Base-by-base conservation (phyloP, 148 eudicot genomes). In the Rhododendron simsii region DNA sequence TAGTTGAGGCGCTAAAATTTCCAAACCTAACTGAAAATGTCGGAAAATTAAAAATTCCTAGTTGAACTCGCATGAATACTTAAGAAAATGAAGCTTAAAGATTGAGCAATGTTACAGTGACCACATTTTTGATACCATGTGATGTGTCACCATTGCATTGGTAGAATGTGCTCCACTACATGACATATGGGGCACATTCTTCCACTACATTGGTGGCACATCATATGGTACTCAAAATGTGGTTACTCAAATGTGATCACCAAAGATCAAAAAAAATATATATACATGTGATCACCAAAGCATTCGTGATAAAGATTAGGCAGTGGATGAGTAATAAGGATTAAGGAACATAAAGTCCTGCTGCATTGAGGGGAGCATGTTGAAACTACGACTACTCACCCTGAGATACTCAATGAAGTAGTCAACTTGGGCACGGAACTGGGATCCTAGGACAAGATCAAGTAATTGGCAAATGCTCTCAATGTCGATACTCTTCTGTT, bases 401-500 rank as follows among this genome's bases (percentile, higher is more conserved):
- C 89, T 92, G 63, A 96, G 87, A 83, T 92, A 96, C 80, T 96
- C 98, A 82, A 88, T 77, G 65, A 95, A 91, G 61, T 87, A 91
- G 87, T 95, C 98, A 37, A 96, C 98, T 88, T 96, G 98, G 41
- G 94, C 88, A 28, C 89, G 93, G 84, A 90, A 96, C 83, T 92
- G 91, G 10, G 94, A 84, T 28, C 99, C 98, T 55, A 96, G 81
- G 21, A 95, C 96, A 88, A 96, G 97, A 90, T 95, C 98, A 91
- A 96, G 89, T 82, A 96, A 89, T 84, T 93, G 91, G 90, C 99
- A 96, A 39, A 96, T 91, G 88, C 95, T 94, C 87, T 95, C 99
- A 83, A 95, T 96, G 86, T 96, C 99, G 73, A 96, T 90, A 90
- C 93, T 94, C 90, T 96, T 96, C 90, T 96, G 99, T 84, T 94